Conservation (phyloP, 257 asterid species). For the Prunella vulgaris region DNA sequence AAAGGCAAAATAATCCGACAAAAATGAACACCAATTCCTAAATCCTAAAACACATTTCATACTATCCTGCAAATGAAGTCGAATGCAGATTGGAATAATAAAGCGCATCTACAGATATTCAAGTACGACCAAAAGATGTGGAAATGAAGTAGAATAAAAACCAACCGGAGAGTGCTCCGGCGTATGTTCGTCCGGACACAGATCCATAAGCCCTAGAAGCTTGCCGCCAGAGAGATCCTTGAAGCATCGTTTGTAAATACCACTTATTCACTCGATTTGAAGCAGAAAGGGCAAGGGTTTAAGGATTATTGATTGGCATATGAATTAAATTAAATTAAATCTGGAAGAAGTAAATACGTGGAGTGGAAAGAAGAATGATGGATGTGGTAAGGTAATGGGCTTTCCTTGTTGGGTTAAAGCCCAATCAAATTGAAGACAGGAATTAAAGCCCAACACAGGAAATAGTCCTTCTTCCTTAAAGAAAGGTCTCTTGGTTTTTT, state of each 20-base stretch:
- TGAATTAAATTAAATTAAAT: background rate
- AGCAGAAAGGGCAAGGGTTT: background rate
- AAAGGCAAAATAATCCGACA: background rate
- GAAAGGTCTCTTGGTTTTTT: no score
- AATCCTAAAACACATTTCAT: background rate
- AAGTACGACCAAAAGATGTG: background rate
- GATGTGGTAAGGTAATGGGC: background rate
- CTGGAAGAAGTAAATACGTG: background rate
- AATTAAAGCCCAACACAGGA: background rate
- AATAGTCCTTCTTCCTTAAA: no score
- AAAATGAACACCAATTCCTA: background rate
- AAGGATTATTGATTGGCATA: slow-evolving; percentile 8
- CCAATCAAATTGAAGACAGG: background rate
- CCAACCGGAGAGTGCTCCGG: slow-evolving; percentile 29
- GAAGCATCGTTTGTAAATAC: slow-evolving; percentile 16
- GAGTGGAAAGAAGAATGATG: background rate
- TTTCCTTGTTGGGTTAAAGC: background rate
- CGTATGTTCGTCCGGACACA: slow-evolving; percentile 6
- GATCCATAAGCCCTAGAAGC: slow-evolving; percentile 26
- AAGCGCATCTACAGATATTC: background rate
- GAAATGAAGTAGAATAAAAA: background rate
- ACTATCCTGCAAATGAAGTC: background rate
- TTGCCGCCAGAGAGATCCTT: slow-evolving; percentile 20
- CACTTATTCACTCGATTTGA: background rate
- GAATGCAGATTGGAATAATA: background rate